phyloP scores from a whole-genome alignment of 257 asterid genomes.

The Gentiana macrophylla region DNA sequence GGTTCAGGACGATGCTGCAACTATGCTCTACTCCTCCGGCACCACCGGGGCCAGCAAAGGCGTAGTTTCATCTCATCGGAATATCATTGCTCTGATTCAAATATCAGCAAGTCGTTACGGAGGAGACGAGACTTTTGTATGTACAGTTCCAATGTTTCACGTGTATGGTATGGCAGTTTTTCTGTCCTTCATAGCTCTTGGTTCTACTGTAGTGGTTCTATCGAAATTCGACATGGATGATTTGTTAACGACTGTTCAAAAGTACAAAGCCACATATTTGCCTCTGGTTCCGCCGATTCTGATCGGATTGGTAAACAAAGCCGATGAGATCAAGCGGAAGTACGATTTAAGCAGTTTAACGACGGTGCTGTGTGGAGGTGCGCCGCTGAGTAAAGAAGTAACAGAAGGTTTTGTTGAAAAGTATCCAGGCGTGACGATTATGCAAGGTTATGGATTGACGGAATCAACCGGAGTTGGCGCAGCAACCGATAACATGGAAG shows the following conservation, averaged over 20 bases:
- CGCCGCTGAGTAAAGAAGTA: conserved; percentile 83
- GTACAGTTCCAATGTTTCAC: conserved; percentile 95
- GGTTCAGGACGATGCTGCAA: conserved; percentile 57
- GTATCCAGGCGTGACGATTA: conserved; percentile 50
- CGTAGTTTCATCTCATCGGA: conserved; percentile 71
- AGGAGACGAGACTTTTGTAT: conserved; percentile 36
- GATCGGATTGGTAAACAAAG: conserved; percentile 53
- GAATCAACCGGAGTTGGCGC: conserved; percentile 82
- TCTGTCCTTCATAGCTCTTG: conserved; percentile 61
- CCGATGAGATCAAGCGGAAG: conserved; percentile 28
- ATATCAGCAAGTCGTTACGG: conserved; percentile 38
- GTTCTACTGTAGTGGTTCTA: conserved; percentile 66
- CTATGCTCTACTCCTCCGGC: conserved; percentile 85
- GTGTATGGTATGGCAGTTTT: conserved; percentile 78
- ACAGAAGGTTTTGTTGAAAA: conserved; percentile 71
- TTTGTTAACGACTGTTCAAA: conserved; percentile 53
- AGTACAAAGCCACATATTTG: conserved; percentile 49
- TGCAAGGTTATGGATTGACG: conserved; percentile 93
- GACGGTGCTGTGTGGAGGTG: conserved; percentile 70
- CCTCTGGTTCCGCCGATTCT: conserved; percentile 89
- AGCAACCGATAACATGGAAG: conserved; percentile 72
- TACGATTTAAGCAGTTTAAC: conserved; percentile 61
- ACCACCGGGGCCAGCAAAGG: conserved; percentile 98
- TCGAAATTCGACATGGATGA: conserved; percentile 76
- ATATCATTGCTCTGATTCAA: conserved; percentile 63